These are phyloP conservation scores for Fusarium protoensiforme DNA, from an alignment of 2,329 filamentous ascomycete species.

Conservation along the genomic window DNA sequence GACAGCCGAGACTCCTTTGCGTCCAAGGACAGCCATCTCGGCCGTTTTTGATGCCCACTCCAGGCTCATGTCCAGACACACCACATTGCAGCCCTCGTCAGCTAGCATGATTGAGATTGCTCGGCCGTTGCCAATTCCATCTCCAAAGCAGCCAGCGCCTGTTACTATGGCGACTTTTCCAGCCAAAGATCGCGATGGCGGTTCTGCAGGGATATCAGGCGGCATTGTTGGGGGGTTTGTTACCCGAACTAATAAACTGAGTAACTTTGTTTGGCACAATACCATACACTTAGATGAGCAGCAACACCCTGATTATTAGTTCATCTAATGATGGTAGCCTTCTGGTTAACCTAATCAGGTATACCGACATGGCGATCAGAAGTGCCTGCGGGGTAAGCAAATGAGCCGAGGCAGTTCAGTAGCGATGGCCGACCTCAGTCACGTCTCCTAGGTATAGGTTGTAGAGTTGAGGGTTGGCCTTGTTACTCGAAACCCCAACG, in stretches of 20 bases:
- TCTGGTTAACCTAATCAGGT: not conserved
- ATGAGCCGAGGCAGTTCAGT: not conserved
- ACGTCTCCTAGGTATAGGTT: not conserved
- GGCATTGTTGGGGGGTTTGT: constrained; percentile 7
- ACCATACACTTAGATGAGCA: not conserved
- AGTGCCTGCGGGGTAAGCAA: not conserved
- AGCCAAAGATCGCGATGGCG: constrained; percentile 27
- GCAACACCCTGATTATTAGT: not conserved
- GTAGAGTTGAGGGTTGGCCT: not conserved
- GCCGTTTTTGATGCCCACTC: constrained; percentile 64
- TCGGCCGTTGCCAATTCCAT: constrained; percentile 70
- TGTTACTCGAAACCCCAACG: not conserved
- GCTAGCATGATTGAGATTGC: constrained; percentile 69
- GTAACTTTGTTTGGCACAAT: not conserved
- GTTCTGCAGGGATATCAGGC: constrained; percentile 5
- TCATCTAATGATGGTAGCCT: not conserved
- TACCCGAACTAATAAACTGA: not conserved
- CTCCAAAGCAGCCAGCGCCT: constrained; percentile 65
- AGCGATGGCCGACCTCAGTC: not conserved
- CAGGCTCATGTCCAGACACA: constrained; percentile 67
- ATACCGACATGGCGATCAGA: not conserved
- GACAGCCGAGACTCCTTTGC: constrained; percentile 44
- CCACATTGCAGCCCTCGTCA: constrained; percentile 66
- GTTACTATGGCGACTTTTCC: constrained; percentile 65
- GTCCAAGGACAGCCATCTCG: constrained; percentile 57